A percentile compares a stretch with the other conserved stretches of the same genome.
Evolutionary conservation across 1,284 basidiomycete species (phyloP).

Genomic region (Heterobasidion irregulare): DNA sequence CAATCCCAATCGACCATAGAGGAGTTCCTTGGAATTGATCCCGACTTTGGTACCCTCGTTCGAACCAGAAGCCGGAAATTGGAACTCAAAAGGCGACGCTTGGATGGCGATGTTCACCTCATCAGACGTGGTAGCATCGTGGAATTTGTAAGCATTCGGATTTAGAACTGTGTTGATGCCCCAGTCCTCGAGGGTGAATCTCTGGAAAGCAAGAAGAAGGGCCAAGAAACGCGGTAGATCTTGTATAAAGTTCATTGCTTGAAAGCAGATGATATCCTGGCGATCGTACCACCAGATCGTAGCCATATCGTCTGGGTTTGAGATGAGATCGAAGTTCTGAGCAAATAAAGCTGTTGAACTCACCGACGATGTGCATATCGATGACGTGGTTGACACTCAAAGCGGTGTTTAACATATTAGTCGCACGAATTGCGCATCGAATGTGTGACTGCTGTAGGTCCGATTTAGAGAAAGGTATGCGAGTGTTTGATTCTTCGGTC

Average conservation of each 20-base stretch:
- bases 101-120: not conserved
- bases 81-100: not conserved
- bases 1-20: not conserved
- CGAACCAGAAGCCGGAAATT: not conserved
- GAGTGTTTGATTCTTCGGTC: not conserved
- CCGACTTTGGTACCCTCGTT: not conserved
- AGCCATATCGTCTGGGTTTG: not conserved
- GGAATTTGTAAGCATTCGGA: not conserved
- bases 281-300: constrained; percentile 5
- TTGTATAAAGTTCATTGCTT: constrained; percentile 1
- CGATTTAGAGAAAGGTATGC: not conserved
- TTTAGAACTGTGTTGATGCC: not conserved
- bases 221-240: constrained; percentile 1
- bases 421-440: not conserved
- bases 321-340: not conserved
- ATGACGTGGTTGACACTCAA: not conserved
- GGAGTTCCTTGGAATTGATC: not conserved
- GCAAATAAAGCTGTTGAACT: too few species aligned
- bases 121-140: not conserved
- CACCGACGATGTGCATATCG: not conserved
- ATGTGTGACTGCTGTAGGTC: not conserved
- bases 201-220: constrained; percentile 1
- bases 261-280: not conserved
- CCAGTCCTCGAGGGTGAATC: constrained; percentile 2
- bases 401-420: not conserved